Evolutionary conservation across 495 filamentous ascomycete species (phyloP).

Genomic region (Lasiosphaeria hispida): DNA sequence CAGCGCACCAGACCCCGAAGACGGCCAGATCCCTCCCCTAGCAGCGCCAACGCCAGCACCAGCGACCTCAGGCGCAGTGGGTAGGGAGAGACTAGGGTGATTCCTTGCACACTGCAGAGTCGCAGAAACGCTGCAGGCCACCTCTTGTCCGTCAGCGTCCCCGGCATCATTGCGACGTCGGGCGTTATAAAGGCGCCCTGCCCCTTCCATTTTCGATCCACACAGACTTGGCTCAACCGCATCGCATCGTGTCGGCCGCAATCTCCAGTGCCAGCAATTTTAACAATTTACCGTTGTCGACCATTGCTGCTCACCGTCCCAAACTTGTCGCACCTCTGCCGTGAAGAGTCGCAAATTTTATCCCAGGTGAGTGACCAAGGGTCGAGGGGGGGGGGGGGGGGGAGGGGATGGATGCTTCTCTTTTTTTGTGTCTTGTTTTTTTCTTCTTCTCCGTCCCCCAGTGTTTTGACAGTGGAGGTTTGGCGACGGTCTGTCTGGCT

Average conservation of each 20-base stretch:
- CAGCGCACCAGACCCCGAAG: too few species aligned
- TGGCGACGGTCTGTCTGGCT: neutral
- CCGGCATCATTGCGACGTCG: constrained; percentile 22
- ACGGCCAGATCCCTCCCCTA: too few species aligned
- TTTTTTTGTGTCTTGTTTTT: neutral
- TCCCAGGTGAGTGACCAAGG: constrained; percentile 5
- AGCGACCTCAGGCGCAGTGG: neutral
- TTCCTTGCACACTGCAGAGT: neutral
- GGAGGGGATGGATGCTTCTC: too few species aligned
- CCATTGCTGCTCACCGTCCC: neutral
- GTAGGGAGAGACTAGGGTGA: constrained; percentile 1
- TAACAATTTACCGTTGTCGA: neutral
- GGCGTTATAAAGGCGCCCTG: constrained; percentile 20
- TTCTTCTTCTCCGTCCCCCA: neutral
- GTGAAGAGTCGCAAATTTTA: neutral
- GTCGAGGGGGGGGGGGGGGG: too few species aligned
- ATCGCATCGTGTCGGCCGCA: constrained; percentile 8
- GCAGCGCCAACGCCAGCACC: neutral
- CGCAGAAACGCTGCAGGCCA: neutral
- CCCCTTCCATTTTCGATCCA: constrained; percentile 21
- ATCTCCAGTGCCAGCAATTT: constrained; percentile 10
- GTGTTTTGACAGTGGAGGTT: neutral
- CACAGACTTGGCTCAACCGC: constrained; percentile 8
- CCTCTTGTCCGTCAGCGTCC: constrained; percentile 1
- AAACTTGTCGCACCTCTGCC: too few species aligned